Percentiles rank a stretch among this genome's conserved stretches.
phyloP scores from a whole-genome alignment of 2,329 filamentous ascomycete genomes.

The Cadophora gregata region DNA sequence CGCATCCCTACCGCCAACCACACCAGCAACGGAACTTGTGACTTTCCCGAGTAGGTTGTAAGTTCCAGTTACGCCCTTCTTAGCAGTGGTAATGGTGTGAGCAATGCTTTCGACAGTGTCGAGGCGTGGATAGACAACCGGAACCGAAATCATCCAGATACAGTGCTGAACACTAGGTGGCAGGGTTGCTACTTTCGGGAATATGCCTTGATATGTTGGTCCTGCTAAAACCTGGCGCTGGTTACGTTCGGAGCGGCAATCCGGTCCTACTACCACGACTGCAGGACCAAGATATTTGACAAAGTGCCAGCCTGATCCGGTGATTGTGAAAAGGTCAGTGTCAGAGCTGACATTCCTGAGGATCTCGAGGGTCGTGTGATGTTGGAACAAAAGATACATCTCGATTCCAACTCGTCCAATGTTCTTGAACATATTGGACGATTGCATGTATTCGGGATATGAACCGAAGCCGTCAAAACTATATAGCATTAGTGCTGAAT shows the following conservation, averaged over 20 bases:
- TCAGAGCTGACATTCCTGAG: constrained; percentile 89
- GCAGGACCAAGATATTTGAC: constrained; percentile 94
- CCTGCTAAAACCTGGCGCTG: constrained; percentile 93
- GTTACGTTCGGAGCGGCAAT: constrained; percentile 90
- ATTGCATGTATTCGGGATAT: constrained; percentile 98
- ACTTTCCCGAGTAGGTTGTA: constrained; percentile 97
- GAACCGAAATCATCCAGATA: constrained; percentile 93
- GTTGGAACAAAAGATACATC: constrained; percentile 98
- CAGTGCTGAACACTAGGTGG: constrained; percentile 96
- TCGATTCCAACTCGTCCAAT: constrained; percentile 94
- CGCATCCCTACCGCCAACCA: constrained; percentile 92
- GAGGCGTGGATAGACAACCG: constrained; percentile 86
- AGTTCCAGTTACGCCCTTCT: constrained; percentile 94
- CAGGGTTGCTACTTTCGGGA: constrained; percentile 90
- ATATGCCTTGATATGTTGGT: constrained; percentile 95
- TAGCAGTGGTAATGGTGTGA: constrained; percentile 89
- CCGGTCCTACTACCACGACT: constrained; percentile 86
- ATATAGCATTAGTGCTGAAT: constrained; percentile 19
- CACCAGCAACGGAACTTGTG: constrained; percentile 91
- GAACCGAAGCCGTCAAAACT: constrained; percentile 98
- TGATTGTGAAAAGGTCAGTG: constrained; percentile 92
- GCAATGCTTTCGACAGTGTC: constrained; percentile 92
- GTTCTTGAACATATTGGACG: constrained; percentile 97
- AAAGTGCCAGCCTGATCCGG: constrained; percentile 98
- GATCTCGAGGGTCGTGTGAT: constrained; percentile 94